Evolutionary conservation across 1,284 basidiomycete species (phyloP), one percentile per base, ranked within the genome.

Genomic region (Athelia psychrophila): DNA sequence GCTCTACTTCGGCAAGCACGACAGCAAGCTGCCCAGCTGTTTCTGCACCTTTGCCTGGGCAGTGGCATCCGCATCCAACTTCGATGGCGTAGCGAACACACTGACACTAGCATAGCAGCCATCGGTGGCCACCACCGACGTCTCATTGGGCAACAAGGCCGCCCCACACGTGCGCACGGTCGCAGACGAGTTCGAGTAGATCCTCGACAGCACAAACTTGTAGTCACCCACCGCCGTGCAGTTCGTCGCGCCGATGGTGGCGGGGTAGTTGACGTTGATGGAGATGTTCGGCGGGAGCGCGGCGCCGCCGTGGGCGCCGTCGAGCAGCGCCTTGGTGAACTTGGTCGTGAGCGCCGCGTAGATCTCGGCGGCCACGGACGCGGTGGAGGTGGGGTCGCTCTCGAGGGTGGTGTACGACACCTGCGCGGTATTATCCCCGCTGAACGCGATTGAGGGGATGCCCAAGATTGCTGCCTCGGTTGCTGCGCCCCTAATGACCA

Each of bases 251-350:
- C n/a, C n/a, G n/a, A n/a, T n/a, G 2, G 68, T 71, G 24, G 70
- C 56, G 0, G 75, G 72, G 63, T 74, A 80, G 65, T 83, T 81
- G 55, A 81, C 77, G 61, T 80, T 80, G 50, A 81, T 52, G 46
- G 66, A 69, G 44, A 72, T 66, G 24, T 67, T 67, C 0, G 61
- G 30, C 2, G 78, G 77, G 12, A 80, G 69, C 50, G 76, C 65
- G 32, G 59, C 54, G 9, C 60, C 51, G 44, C 57, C 59, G 42
- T 12, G 22, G 20, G 10, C 22, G 12, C 42, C 20, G n/a, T n/a
- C n/a, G 54, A 78, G 60, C 40, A 80, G 67, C 1, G 70, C 64
- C 3, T 63, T 51, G 13, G 72, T 62, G 62, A 80, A 69, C 47
- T 65, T 68, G 33, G 72, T 56, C 30, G 76, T 67, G 54, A 81